A percentile compares a stretch with the other conserved stretches of the same genome.
These are phyloP conservation scores for Phaeodactylum tricornutum DNA, from an alignment of 108 stramenopile species.

Conservation along the genomic window DNA sequence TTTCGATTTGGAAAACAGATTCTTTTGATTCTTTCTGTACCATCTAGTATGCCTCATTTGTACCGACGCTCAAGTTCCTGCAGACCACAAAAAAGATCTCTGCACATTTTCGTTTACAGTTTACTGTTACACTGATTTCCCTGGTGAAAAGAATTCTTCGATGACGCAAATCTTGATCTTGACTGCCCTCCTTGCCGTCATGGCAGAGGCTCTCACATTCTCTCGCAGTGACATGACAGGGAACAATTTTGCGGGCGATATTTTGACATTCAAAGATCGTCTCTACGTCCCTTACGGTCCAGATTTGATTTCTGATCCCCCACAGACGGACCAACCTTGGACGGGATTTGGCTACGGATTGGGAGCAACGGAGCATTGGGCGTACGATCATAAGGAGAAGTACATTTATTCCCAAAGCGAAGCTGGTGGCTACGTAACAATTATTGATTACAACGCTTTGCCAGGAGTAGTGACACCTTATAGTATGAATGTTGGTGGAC, in stretches of 20 bases:
- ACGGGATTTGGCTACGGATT: constrained; percentile 30
- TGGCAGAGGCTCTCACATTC: no score
- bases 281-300: constrained; percentile 20
- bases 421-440: constrained; percentile 23
- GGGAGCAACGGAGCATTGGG: constrained; percentile 25
- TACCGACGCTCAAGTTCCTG: no score
- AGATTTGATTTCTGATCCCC: constrained; percentile 5
- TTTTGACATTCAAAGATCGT: constrained; percentile 7
- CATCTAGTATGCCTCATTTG: no score
- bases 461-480: constrained; percentile 8
- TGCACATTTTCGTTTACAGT: no score
- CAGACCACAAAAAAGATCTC: no score
- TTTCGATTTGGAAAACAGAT: no score
- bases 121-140: no score
- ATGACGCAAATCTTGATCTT: no score
- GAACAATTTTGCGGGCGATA: constrained; percentile 1
- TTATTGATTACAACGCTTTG: constrained; percentile 26
- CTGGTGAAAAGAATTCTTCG: no score
- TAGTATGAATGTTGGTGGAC: constrained; percentile 4
- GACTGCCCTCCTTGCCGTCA: no score
- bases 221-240: not conserved
- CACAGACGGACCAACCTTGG: constrained; percentile 12
- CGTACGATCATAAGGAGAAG: constrained; percentile 27
- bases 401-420: constrained; percentile 34
- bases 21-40: no score